phyloP scores from a whole-genome alignment of 305 asterid species.

The Solanum hybrid region DNA sequence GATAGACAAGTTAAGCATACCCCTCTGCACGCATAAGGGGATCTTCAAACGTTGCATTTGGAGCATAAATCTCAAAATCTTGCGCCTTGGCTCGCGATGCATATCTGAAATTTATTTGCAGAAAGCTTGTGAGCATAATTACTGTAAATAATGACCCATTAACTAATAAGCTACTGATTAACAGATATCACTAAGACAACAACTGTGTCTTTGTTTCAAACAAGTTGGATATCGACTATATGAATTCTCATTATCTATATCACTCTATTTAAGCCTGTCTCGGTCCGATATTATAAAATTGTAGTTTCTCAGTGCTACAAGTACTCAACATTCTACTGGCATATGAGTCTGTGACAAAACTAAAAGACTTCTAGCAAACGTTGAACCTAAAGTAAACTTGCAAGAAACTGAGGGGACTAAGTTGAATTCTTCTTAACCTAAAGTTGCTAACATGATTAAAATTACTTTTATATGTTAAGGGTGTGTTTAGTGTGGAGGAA shows the following conservation, averaged over 20 bases:
- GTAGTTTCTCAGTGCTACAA: not conserved
- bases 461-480: no score
- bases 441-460: no score
- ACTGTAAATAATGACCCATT: not conserved
- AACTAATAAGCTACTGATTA: not conserved
- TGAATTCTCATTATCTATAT: not conserved
- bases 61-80: slow-evolving; percentile 82
- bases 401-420: not conserved
- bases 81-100: slow-evolving; percentile 51
- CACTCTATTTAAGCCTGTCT: not conserved
- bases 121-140: not conserved
- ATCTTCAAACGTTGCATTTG: slow-evolving; percentile 75
- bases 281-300: not conserved
- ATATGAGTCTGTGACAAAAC: not conserved
- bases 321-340: not conserved
- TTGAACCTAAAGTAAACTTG: no score
- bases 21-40: slow-evolving; percentile 84
- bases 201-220: not conserved
- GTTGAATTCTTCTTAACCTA: not conserved
- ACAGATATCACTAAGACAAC: not conserved
- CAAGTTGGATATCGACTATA: not conserved
- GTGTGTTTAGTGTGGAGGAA: no score
- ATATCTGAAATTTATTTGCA: slow-evolving; percentile 40
- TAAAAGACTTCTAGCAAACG: not conserved
- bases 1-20: slow-evolving; percentile 22